Conservation (phyloP, 768 basidiomycete genomes). For the Lentinula aciculospora region DNA sequence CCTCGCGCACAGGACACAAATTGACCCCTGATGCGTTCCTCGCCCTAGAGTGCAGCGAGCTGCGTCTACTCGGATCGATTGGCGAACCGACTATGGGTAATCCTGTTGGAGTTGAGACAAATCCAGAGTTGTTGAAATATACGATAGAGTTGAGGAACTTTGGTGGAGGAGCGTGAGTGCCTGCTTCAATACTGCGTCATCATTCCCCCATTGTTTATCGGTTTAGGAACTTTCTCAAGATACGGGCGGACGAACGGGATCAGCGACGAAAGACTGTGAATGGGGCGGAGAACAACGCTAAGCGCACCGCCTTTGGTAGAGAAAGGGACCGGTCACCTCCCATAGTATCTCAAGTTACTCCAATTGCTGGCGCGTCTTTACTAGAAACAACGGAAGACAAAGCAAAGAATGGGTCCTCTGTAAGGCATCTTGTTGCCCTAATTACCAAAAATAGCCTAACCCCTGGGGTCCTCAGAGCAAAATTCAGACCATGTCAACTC, state of each 20-base stretch:
- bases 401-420: neutral
- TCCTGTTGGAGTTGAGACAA: neutral
- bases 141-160: neutral
- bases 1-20: neutral
- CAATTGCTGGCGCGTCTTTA: neutral
- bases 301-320: neutral
- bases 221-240: neutral
- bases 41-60: neutral
- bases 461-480: neutral
- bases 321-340: neutral
- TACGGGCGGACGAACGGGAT: neutral
- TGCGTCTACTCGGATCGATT: neutral
- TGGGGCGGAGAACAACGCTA: neutral
- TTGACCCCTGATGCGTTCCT: neutral
- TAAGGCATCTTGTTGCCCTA: neutral
- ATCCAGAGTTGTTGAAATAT: neutral
- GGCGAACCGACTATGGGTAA: neutral
- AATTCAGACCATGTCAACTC: neutral
- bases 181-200: neutral
- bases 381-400: neutral
- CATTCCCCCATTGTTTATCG: neutral
- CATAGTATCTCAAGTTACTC: neutral
- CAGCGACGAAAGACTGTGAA: neutral
- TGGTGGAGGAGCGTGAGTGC: conserved; percentile 5
- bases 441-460: no score